Evolutionary conservation across 306 rosid species (phyloP).

Genomic region (Sechiopsis laciniata): DNA sequence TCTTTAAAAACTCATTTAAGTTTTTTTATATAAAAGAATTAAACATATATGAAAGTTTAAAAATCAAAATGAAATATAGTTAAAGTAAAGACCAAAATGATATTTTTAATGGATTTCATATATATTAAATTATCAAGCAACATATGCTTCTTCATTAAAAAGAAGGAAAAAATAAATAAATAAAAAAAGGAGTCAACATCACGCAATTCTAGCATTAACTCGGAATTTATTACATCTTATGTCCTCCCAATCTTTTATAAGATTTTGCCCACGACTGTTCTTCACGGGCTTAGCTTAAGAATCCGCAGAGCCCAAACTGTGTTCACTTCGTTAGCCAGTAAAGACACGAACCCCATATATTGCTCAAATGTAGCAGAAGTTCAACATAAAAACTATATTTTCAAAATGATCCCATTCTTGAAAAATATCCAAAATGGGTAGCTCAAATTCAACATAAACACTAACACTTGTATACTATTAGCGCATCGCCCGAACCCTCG

Average conservation of each 20-base stretch:
- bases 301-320: background rate
- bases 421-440: background rate
- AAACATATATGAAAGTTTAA: too few relatives aligned
- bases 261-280: background rate
- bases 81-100: too few relatives aligned
- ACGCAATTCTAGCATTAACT: background rate
- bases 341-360: background rate
- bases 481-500: background rate
- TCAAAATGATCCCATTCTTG: background rate
- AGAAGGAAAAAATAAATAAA: background rate
- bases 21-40: too few relatives aligned
- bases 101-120: too few relatives aligned
- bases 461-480: background rate
- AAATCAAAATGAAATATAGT: too few relatives aligned
- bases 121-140: background rate
- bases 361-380: background rate
- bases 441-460: slow-evolving; percentile 5
- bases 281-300: background rate
- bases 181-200: too few relatives aligned
- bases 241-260: background rate
- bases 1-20: too few relatives aligned
- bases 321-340: background rate
- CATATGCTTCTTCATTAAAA: background rate
- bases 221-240: background rate
- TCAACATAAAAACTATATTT: background rate